phyloP scores from a whole-genome alignment of 495 filamentous ascomycete species.

The Cenococcum geophilum region DNA sequence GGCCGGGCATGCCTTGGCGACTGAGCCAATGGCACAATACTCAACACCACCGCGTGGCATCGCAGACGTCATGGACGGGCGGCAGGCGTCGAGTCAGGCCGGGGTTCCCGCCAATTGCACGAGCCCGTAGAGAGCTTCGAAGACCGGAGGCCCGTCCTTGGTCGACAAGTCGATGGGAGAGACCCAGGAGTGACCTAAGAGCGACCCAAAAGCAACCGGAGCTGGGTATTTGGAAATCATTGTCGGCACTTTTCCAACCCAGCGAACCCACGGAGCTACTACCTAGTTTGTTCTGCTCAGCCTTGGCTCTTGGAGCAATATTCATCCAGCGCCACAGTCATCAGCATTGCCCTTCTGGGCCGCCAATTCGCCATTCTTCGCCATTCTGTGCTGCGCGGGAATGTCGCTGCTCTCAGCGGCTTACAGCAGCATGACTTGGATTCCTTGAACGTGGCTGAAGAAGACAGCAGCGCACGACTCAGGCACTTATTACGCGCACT shows the following conservation, averaged over 20 bases:
- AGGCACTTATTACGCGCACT: no score
- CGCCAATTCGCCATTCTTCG: background rate
- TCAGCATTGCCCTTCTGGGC: background rate
- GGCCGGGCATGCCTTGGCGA: background rate
- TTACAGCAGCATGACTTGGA: background rate
- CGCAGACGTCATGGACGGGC: background rate
- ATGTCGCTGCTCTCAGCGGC: background rate
- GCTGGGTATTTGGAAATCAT: no score
- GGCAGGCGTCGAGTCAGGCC: background rate
- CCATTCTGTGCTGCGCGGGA: background rate
- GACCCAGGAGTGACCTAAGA: no score
- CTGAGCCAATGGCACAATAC: background rate
- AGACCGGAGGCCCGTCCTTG: background rate
- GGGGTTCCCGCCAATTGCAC: background rate
- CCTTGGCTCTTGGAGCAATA: background rate
- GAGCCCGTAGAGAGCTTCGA: no score
- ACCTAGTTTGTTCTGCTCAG: background rate
- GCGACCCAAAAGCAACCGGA: no score
- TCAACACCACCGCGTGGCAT: background rate
- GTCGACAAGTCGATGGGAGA: background rate
- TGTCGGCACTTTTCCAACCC: background rate
- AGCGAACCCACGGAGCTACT: background rate
- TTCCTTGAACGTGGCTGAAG: background rate
- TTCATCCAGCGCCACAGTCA: background rate
- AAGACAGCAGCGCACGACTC: background rate